phyloP scores from a whole-genome alignment of 371 early-diverging fungal species.

The Rhizomucor miehei region DNA sequence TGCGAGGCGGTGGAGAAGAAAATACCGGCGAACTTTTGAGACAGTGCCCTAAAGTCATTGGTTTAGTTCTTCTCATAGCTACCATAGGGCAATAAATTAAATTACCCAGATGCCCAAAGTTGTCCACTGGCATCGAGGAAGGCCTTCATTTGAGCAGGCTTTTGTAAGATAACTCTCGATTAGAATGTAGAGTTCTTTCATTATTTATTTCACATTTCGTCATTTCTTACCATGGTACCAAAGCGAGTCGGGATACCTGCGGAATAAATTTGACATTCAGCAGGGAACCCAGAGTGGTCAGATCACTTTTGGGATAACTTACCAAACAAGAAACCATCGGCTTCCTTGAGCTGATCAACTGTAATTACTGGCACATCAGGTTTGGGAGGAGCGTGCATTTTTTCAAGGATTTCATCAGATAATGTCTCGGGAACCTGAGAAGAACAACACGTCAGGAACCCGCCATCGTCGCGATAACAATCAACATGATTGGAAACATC shows the following conservation, averaged over 20 bases:
- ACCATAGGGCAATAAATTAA: no score
- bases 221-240: slow-evolving; percentile 49
- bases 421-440: slow-evolving; percentile 63
- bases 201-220: background rate
- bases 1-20: slow-evolving; percentile 70
- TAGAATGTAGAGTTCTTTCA: slow-evolving; percentile 37
- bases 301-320: no score
- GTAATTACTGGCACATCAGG: slow-evolving; percentile 58
- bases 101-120: slow-evolving; percentile 63
- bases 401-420: slow-evolving; percentile 51
- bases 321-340: slow-evolving; percentile 77
- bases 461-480: no score
- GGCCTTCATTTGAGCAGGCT: slow-evolving; percentile 4
- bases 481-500: background rate
- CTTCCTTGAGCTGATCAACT: slow-evolving; percentile 51
- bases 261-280: no score
- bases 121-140: slow-evolving; percentile 64
- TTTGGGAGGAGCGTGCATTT: slow-evolving; percentile 62
- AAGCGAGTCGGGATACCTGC: no score
- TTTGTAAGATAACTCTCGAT: slow-evolving; percentile 9
- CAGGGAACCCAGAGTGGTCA: no score
- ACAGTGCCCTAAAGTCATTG: no score
- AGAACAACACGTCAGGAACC: no score
- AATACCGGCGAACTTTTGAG: slow-evolving; percentile 64
- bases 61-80: no score